Percentiles rank a stretch among this genome's conserved stretches.
Evolutionary conservation across 441 rosid genomes (phyloP).

Genomic region (Biscutella laevigata): DNA sequence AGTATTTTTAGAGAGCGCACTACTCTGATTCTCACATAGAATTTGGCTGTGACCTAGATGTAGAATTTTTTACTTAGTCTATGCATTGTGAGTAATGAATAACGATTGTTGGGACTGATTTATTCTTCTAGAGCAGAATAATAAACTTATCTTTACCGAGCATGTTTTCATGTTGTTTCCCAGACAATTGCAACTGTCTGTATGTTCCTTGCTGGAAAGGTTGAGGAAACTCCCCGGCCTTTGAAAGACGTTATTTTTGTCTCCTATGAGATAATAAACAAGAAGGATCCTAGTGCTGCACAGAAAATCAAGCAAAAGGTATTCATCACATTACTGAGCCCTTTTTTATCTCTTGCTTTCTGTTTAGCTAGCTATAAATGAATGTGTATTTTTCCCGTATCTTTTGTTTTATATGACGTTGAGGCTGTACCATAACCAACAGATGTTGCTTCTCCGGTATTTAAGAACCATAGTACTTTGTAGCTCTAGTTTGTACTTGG

Average conservation of each 20-base stretch:
- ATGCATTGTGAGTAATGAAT: too few species aligned
- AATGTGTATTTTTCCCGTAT: conserved; percentile 12
- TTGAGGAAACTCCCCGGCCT: conserved; percentile 69
- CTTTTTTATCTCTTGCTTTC: too few species aligned
- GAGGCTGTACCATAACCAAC: background rate
- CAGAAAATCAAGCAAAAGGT: conserved; percentile 84
- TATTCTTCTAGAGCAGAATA: background rate
- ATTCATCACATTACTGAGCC: too few species aligned
- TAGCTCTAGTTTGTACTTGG: too few species aligned
- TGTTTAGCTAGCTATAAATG: background rate
- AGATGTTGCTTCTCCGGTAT: conserved; percentile 12
- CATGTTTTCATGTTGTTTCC: conserved; percentile 4
- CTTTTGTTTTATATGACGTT: conserved; percentile 10
- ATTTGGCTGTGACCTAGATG: too few species aligned
- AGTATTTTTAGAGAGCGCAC: too few species aligned
- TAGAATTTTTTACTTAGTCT: too few species aligned
- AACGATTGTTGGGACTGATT: conserved; percentile 1
- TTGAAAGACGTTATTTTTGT: conserved; percentile 59
- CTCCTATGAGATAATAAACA: conserved; percentile 59
- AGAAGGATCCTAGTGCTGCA: conserved; percentile 52
- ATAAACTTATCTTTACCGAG: background rate
- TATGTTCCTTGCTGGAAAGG: conserved; percentile 74
- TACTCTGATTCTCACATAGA: too few species aligned
- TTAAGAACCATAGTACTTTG: background rate
- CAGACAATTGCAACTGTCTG: conserved; percentile 65